Conservation (phyloP, 306 rosid genomes). For the Ziziphus jujuba region DNA sequence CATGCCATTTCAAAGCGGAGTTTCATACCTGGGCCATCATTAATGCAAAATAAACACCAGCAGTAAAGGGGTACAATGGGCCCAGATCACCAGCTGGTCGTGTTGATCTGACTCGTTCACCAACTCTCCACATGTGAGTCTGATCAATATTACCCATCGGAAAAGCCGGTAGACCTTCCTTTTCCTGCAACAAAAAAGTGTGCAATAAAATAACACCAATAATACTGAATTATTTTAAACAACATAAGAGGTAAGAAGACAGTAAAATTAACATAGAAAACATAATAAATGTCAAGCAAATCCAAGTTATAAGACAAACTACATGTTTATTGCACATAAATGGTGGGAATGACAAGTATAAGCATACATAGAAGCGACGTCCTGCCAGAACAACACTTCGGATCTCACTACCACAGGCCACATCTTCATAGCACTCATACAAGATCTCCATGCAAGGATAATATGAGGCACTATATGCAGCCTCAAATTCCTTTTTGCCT, state of each 20-base stretch:
- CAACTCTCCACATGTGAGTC: conserved; percentile 99
- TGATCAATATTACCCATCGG: conserved; percentile 99
- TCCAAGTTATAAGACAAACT: background rate
- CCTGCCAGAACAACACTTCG: conserved; percentile 98
- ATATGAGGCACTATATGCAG: conserved; percentile 89
- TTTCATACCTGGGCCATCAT: conserved; percentile 96
- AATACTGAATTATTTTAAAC: background rate
- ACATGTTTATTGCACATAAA: background rate
- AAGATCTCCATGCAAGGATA: conserved; percentile 98
- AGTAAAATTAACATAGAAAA: background rate
- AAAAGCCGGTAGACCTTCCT: conserved; percentile 95
- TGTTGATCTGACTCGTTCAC: conserved; percentile 73
- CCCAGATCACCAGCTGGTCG: conserved; percentile 93
- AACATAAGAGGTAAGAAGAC: background rate
- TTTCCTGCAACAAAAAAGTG: conserved; percentile 63
- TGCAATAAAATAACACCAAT: background rate
- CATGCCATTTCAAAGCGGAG: background rate
- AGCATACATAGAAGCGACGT: conserved; percentile 82
- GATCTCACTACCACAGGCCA: conserved; percentile 87
- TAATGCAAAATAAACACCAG: conserved; percentile 96
- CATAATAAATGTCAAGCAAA: background rate
- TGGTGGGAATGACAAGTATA: background rate
- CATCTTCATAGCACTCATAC: conserved; percentile 96
- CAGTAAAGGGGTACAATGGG: conserved; percentile 85
- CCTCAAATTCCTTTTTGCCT: conserved; percentile 83